These are phyloP conservation scores for Phytopythium sindhum DNA, from an alignment of 352 stramenopile species.

Conservation along the genomic window DNA sequence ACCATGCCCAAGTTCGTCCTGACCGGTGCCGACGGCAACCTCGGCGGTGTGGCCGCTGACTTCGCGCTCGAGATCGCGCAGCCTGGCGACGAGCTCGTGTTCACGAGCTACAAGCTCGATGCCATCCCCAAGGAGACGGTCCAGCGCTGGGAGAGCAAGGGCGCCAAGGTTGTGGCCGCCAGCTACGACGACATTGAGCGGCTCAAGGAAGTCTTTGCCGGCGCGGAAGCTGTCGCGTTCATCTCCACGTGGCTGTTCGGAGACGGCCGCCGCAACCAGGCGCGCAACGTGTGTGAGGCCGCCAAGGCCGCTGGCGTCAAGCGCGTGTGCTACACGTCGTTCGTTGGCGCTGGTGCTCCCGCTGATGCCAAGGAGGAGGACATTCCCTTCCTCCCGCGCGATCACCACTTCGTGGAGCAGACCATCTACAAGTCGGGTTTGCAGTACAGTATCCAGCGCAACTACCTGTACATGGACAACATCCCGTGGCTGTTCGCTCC, in stretches of 20 bases:
- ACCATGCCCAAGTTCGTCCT: constrained; percentile 26
- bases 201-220: constrained; percentile 20
- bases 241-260: constrained; percentile 30
- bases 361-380: constrained; percentile 20
- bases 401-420: constrained; percentile 26
- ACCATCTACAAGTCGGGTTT: constrained; percentile 20
- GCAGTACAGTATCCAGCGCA: constrained; percentile 36
- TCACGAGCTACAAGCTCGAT: constrained; percentile 28
- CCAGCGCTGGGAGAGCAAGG: constrained; percentile 12
- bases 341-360: constrained; percentile 18
- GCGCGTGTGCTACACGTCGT: constrained; percentile 29
- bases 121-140: constrained; percentile 14
- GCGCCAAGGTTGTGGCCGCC: constrained; percentile 11
- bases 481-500: constrained; percentile 19
- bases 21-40: constrained; percentile 22
- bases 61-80: constrained; percentile 20
- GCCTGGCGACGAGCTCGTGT: constrained; percentile 14
- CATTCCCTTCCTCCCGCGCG: constrained; percentile 26
- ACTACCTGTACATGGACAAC: constrained; percentile 35
- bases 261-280: constrained; percentile 17
- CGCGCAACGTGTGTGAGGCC: constrained; percentile 12
- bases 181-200: constrained; percentile 21
- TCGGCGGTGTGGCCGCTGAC: constrained; percentile 23
- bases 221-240: constrained; percentile 18
- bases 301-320: constrained; percentile 25